Base-by-base conservation (phyloP, 2,329 filamentous ascomycete species). In the Alternaria sp. region DNA sequence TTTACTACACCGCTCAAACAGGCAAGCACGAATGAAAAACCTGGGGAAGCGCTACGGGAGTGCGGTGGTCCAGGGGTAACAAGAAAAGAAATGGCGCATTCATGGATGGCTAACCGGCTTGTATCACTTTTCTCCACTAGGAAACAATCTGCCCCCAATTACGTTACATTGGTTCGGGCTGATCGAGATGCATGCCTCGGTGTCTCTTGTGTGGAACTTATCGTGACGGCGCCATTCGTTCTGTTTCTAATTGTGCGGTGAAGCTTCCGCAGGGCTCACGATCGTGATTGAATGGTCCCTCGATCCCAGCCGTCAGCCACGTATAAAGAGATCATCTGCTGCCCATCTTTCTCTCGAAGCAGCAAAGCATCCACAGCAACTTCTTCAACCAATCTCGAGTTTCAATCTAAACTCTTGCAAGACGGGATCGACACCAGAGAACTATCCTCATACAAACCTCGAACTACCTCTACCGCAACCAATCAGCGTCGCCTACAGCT, bases 171-270 rank as follows among this genome's bases (percentile, higher is more conserved):
- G 56, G 53, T 68, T 66, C 69, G 68, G 57, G 56, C 43, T 64
- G 67, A 76, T 77, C 68, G 72, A 65, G 71, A 75, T 76, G 70
- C 65, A 73, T 67, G 69, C 68, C 69, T 72, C 70, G 63, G 65
- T 62, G 59, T 61, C 65, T 65, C 61, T 64, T 64, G 69, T 69
- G 63, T 68, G 64, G 67, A 67, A 55, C 67, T 55, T 70, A 67
- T 71, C 67, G 66, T 67, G 67, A 64, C 63, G 51, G 64, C 62
- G 63, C 68, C 59, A 69, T 72, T 72, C 63, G 71, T 66, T 65
- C 57, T 70, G 68, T 70, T 67, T 66, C 67, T 62, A 59, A 62
- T 69, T 63, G 66, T 72, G 74, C 72, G 75, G 74, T 75, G 74
- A 69, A 62, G 51, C 65, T 64, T 42, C 46, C 53, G 32, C n/a